These are phyloP conservation scores for Calonectria crousiana DNA, from an alignment of 2,329 filamentous ascomycete genomes.

Conservation along the genomic window DNA sequence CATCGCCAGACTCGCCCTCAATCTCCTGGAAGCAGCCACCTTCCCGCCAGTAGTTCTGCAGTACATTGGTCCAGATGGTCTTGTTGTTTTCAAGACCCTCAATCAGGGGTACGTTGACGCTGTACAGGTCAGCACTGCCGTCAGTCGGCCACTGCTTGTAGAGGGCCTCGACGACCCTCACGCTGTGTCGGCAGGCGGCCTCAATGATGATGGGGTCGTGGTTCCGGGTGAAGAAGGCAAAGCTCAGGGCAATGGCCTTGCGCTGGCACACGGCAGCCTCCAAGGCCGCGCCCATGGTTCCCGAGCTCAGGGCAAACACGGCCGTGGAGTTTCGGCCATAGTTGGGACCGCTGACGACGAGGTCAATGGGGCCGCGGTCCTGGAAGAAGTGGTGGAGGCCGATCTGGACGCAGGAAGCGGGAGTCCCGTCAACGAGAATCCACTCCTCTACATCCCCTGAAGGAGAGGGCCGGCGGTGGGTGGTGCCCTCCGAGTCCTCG, in stretches of 20 bases:
- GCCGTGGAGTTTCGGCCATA: slow-evolving; percentile 87
- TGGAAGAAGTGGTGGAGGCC: slow-evolving; percentile 84
- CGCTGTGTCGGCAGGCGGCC: slow-evolving; percentile 79
- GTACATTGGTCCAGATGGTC: slow-evolving; percentile 85
- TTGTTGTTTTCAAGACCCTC: slow-evolving; percentile 78
- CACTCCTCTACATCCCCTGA: slow-evolving; percentile 76
- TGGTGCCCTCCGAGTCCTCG: slow-evolving; percentile 70
- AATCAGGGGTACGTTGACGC: slow-evolving; percentile 88
- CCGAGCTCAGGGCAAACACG: slow-evolving; percentile 81
- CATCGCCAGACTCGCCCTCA: slow-evolving; percentile 72
- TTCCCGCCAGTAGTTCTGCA: slow-evolving; percentile 91
- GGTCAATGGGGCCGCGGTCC: slow-evolving; percentile 77
- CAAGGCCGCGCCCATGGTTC: slow-evolving; percentile 81
- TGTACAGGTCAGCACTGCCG: slow-evolving; percentile 83
- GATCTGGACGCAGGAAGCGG: slow-evolving; percentile 85
- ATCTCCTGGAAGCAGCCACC: slow-evolving; percentile 90
- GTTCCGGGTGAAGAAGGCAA: slow-evolving; percentile 88
- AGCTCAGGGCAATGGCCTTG: slow-evolving; percentile 85
- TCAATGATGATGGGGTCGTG: slow-evolving; percentile 87
- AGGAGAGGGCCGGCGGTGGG: slow-evolving; percentile 68
- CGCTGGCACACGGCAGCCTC: slow-evolving; percentile 80
- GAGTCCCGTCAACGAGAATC: slow-evolving; percentile 85
- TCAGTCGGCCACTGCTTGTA: slow-evolving; percentile 78
- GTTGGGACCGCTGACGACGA: slow-evolving; percentile 85
- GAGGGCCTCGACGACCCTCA: slow-evolving; percentile 84